Evolutionary conservation across 2,329 filamentous ascomycete species (phyloP), one percentile per base, ranked within the genome.

Genomic region (Annulohypoxylon truncatum): DNA sequence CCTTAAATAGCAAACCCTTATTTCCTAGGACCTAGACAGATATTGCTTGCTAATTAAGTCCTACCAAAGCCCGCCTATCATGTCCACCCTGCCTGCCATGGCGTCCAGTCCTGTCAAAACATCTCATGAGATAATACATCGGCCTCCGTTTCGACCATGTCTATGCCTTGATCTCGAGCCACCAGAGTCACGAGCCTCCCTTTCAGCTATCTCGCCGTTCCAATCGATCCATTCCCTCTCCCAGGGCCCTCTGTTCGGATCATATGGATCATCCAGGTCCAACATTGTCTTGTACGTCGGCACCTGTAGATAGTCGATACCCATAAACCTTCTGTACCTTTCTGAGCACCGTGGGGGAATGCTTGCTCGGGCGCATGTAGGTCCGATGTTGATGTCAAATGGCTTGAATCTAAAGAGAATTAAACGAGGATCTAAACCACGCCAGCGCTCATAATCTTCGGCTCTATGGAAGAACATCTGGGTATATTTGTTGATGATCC

Each of bases 371-470:
- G 38, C 60, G 6, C 7, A 4, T 20, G 33, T 48, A 20, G 60
- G 60, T 2, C 52, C 47, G 18, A 63, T 12, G 12, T 5, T 9
- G 35, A 52, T 33, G 15, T 52, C 26, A 28, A 46, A 52, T 10
- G 53, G 60, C 38, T 12, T 28, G 28, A 57, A 18, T 38, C 29
- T 38, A n/a, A 57, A 18, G 18, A 63, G 46, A 7, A 46, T 31
- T 18, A 46, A 10, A 10, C 52, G 35, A 22, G 52, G 52, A 13
- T 57, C 35, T 4, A 44, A 2, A 26, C 46, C 53, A 1, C 10
- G n/a, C 5, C 13, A 5, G 4, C 28, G 18, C 13, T 47, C 44
- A 35, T 47, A 38, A 1, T 7, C 6, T 3, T 57, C 44, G 38
- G 5, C 28, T 6, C 52, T n/a, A 8, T 52, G 10, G n/a, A 52